Evolutionary conservation across 2,329 filamentous ascomycete genomes (phyloP), one percentile per base, ranked within the genome.

Genomic region (Sclerotinia trifoliorum): DNA sequence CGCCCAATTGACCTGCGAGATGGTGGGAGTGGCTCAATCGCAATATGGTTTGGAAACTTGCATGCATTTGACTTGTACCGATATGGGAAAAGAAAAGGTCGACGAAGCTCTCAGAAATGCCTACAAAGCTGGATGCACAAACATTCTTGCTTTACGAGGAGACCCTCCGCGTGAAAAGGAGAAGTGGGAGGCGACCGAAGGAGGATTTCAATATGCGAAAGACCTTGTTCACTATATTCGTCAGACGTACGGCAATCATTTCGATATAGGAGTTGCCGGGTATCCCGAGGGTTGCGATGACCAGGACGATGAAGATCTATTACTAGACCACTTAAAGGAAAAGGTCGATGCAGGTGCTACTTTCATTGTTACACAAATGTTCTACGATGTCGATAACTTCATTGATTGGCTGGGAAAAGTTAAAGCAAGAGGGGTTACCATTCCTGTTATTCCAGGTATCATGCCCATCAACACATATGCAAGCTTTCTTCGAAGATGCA

Each of bases 321-420:
- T 99, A 75, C 87, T 99, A 71, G 90, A 95, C 72, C 95, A 98
- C 79, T 81, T 99, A 77, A 98, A 98, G 82, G 91, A 98, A 80
- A 99, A 99, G 83, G 90, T 98, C 46, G 95, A 99, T 78, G 92
- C 92, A 69, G 95, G 95, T 64, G 94, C 90, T 71, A 90, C 91
- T 8, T 99, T 98, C 78, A 91, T 99, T 72, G 92, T 99, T 66
- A 98, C 95, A 0, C 95, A 99, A 81, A 99, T 99, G 95, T 98
- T 98, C 81, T 99, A 99, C 83, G 94, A 99, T 77, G 94, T 88
- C 62, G 94, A 99, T 76, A 94, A 95, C 78, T 99, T 99, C 80
- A 81, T 98, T 66, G 86, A 89, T 65, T 99, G 95, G 95, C 91
- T 96, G 49, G 83, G 86, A 73, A 95, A 92, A 78, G 93, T 94